Percentiles rank a stretch among this genome's conserved stretches.
Conservation (phyloP, 2,329 filamentous ascomycete genomes). For the Nemania serpens region DNA sequence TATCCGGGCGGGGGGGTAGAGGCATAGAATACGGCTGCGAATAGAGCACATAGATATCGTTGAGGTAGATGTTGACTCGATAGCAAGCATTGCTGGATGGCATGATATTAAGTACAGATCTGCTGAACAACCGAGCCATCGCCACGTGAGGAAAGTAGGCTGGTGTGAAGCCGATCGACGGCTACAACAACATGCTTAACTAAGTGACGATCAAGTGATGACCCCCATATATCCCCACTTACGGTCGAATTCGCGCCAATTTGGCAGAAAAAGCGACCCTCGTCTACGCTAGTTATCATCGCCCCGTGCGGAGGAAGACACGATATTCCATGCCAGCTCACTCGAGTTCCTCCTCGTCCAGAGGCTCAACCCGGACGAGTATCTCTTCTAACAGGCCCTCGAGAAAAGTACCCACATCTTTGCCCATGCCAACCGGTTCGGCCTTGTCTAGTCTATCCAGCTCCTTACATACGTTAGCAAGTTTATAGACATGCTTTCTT, state of each 20-base stretch:
- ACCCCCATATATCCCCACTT: constrained; percentile 4
- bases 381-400: constrained; percentile 95
- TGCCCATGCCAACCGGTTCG: constrained; percentile 90
- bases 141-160: not conserved
- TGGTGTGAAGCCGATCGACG: not conserved
- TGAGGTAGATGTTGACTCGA: not conserved
- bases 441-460: constrained; percentile 87
- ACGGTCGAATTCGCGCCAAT: not conserved
- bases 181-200: not conserved
- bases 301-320: not conserved
- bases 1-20: not conserved
- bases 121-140: constrained; percentile 1
- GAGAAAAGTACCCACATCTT: constrained; percentile 84
- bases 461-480: constrained; percentile 82
- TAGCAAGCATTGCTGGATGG: constrained; percentile 9
- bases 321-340: constrained; percentile 1
- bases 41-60: constrained; percentile 2
- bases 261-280: not conserved
- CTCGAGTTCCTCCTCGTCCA: constrained; percentile 68
- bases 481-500: constrained; percentile 77
- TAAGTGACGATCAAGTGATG: not conserved
- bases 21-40: not conserved
- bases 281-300: constrained; percentile 8
- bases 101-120: constrained; percentile 17
- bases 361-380: constrained; percentile 84